phyloP scores from a whole-genome alignment of 176 grass and related monocot species.

The Musa beccarii region DNA sequence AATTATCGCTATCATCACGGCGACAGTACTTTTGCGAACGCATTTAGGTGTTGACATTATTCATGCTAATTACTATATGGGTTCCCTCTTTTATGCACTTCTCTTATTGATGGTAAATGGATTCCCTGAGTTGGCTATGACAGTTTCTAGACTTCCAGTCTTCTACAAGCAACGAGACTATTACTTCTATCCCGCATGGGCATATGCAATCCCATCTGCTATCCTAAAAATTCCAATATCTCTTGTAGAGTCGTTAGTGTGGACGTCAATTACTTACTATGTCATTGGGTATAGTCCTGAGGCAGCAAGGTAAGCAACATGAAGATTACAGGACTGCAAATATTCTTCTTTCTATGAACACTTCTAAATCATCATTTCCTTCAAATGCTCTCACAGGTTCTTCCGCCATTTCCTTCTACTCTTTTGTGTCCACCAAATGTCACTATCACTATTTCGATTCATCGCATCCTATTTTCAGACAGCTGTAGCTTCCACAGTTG shows the following conservation, averaged over 20 bases:
- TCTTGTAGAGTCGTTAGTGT: slow-evolving; percentile 51
- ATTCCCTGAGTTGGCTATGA: slow-evolving; percentile 63
- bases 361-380: slow-evolving; percentile 10
- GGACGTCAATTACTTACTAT: slow-evolving; percentile 76
- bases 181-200: slow-evolving; percentile 81
- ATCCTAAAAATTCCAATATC: slow-evolving; percentile 68
- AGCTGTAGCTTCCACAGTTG: neutral
- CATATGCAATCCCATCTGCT: slow-evolving; percentile 63
- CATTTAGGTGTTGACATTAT: slow-evolving; percentile 38
- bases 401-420: slow-evolving; percentile 7
- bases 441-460: slow-evolving; percentile 1
- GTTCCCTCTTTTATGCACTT: slow-evolving; percentile 61
- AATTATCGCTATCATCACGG: slow-evolving; percentile 44
- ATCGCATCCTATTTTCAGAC: neutral
- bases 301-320: slow-evolving; percentile 1
- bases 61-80: slow-evolving; percentile 66
- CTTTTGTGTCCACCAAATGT: slow-evolving; percentile 7
- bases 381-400: neutral
- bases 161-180: slow-evolving; percentile 79
- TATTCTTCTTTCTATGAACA: neutral
- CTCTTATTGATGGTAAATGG: slow-evolving; percentile 61
- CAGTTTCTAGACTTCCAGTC: slow-evolving; percentile 47
- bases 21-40: slow-evolving; percentile 60
- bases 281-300: slow-evolving; percentile 65
- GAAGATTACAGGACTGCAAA: neutral